These are phyloP conservation scores for Daldinia decipiens DNA, from an alignment of 495 filamentous ascomycete genomes.

Conservation along the genomic window DNA sequence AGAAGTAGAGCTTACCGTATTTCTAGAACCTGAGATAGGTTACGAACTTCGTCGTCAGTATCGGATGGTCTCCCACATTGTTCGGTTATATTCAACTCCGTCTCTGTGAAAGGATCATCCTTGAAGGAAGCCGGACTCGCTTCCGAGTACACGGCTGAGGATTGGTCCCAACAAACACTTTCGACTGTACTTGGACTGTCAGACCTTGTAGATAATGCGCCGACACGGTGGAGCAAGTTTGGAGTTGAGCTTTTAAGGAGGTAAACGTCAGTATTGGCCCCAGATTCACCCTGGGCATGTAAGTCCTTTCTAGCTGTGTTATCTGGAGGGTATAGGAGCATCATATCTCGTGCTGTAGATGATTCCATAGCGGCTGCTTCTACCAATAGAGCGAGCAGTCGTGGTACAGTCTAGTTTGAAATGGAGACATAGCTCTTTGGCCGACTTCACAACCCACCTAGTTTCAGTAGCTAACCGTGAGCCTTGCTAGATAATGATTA, in stretches of 20 bases:
- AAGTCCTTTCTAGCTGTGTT: background rate
- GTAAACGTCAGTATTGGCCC: background rate
- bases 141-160: constrained; percentile 12
- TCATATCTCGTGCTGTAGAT: background rate
- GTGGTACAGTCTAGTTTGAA: background rate
- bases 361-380: constrained; percentile 11
- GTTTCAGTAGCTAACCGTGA: background rate
- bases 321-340: background rate
- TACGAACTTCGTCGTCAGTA: background rate
- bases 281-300: background rate
- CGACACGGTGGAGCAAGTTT: background rate
- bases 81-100: constrained; percentile 16
- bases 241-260: background rate
- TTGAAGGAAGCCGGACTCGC: constrained; percentile 11
- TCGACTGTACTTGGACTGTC: constrained; percentile 13
- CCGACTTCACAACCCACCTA: background rate
- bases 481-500: background rate
- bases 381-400: background rate
- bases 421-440: background rate
- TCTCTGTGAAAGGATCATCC: background rate
- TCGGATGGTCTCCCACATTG: constrained; percentile 10
- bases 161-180: constrained; percentile 14
- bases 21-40: background rate
- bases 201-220: constrained; percentile 11
- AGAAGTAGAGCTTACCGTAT: background rate